Evolutionary conservation across 1,139 yeast genomes (phyloP), one percentile per base, ranked within the genome.

Genomic region (Ogataea hybrid): DNA sequence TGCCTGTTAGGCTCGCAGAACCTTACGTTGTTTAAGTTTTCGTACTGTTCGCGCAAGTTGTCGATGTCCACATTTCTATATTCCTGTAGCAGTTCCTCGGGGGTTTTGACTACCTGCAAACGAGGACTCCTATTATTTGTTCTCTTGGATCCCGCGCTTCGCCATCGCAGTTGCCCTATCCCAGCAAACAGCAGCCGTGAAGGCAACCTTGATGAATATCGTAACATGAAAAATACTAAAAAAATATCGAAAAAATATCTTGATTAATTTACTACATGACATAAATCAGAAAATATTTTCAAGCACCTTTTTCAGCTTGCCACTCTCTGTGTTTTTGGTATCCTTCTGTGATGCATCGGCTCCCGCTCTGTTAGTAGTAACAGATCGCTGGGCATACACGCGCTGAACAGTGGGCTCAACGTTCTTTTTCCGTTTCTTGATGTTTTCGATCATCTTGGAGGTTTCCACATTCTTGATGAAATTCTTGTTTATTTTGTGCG

Each of bases 401-500:
- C 86, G 71, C 53, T 79, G 69, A 2, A 74, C 58, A 42, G 68
- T 66, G 1, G 62, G 54, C 6, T 63, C 67, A 2, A 34, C 34
- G 18, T 52, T 50, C 9, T 51, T 51, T 15, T 53, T 49, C 67
- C 77, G 79, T 49, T 68, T 69, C 53, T 81, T 73, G 18, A 89
- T 86, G 43, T 80, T 79, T 28, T 75, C 72, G 46, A 88, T 73
- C 83, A 83, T 83, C 71, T 87, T 88, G 47, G 95, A 81, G 54
- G 79, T 80, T 60, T 90, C 97, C 28, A 92, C 92, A 56, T 89
- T 90, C 52, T 76, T 76, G 44, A 90, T 75, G 60, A 84, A 94
- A 20, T 83, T 77, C 65, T 88, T 87, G 66, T 89, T 90, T 63
- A 90, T 75, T 56, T 86, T 84, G 48, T 82, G 84, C 41, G 95